Evolutionary conservation across 345 rosid species (phyloP), one percentile per base, ranked within the genome.

Genomic region (Salix koriyanagi): DNA sequence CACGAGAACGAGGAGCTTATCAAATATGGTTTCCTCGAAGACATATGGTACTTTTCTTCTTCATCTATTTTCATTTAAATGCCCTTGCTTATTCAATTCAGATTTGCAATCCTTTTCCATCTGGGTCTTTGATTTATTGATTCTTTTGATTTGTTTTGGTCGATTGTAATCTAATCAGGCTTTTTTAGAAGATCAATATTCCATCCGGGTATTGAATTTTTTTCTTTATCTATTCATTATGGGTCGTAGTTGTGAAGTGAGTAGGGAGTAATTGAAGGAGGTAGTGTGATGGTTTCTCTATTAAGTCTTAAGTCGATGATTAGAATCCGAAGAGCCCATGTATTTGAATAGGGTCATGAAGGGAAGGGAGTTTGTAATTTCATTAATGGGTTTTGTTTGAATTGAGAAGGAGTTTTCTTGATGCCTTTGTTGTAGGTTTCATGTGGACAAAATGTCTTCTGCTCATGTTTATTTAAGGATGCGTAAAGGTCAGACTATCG

Each of bases 1-100:
- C 79, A 85, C 89, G 99, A 96, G 91, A 96, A 96, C 90, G 99
- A 96, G 80, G 99, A 96, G 80, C 99, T 96, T 72, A 96, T 96
- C 91, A 96, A 88, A 82, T 96, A 92, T 76, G 98, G 99, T 80
- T 92, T 92, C 89, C 94, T 91, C 15, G 99, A 96, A 89, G 99
- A 96, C 79, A 87, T 96, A 74, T 93, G 99, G 99, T 96, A 85
- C 21, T 48, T 48, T 48, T 48, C 18, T 46, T 46, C 52, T 44
- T 44, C 50, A 11, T 46, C 13, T 54, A 2, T 54, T 54, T 54
- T 54, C 7, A 19, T 11, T 58, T n/a, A 8, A 13, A 58, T 7
- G 3, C 23, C 10, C 28, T n/a, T n/a, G 62, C 62, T 10, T 9
- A n/a, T 23, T 9, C 62, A 58, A 58, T 9, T n/a, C 28, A 58